A percentile compares a stretch with the other conserved stretches of the same genome.
Evolutionary conservation across 345 rosid genomes (phyloP).

Genomic region (Sisymbrium altissimum): DNA sequence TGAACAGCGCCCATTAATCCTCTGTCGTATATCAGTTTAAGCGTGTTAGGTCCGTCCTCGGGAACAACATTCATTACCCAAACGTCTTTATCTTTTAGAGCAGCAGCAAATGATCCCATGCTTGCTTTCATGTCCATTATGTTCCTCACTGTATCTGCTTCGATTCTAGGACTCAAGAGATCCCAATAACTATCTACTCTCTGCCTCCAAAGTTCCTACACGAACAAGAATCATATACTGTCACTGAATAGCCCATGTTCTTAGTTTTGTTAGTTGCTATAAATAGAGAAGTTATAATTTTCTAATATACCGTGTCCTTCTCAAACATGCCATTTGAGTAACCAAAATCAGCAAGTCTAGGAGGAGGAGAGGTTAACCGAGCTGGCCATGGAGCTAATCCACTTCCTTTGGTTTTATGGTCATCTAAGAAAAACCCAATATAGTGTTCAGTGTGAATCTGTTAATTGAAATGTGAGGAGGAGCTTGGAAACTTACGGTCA

Average conservation of each 20-base stretch:
- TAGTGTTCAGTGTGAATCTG: too few relatives aligned
- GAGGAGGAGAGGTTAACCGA: conserved; percentile 71
- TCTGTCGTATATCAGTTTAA: conserved; percentile 74
- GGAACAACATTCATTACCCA: conserved; percentile 89
- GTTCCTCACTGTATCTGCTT: conserved; percentile 65
- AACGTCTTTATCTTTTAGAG: conserved; percentile 61
- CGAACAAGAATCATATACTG: background rate
- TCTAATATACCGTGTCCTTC: conserved; percentile 60
- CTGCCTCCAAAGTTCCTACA: conserved; percentile 64
- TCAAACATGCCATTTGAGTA: conserved; percentile 71
- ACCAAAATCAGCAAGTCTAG: conserved; percentile 83
- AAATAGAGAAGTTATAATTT: background rate
- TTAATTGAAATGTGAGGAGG: background rate
- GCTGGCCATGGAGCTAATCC: conserved; percentile 96
- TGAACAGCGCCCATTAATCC: conserved; percentile 68
- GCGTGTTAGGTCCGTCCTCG: conserved; percentile 71
- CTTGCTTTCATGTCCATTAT: conserved; percentile 93
- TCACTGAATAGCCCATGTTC: background rate
- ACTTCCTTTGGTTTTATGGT: conserved; percentile 70
- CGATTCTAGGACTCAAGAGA: conserved; percentile 63
- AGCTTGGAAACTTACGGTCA: conserved; percentile 57
- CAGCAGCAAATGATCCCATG: conserved; percentile 86
- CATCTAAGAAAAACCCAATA: conserved; percentile 39
- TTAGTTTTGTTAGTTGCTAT: background rate
- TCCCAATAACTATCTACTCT: conserved; percentile 76